A percentile compares a stretch with the other conserved stretches of the same genome.
phyloP scores from a whole-genome alignment of 352 stramenopile genomes.

The Poterioochromonas sp. region DNA sequence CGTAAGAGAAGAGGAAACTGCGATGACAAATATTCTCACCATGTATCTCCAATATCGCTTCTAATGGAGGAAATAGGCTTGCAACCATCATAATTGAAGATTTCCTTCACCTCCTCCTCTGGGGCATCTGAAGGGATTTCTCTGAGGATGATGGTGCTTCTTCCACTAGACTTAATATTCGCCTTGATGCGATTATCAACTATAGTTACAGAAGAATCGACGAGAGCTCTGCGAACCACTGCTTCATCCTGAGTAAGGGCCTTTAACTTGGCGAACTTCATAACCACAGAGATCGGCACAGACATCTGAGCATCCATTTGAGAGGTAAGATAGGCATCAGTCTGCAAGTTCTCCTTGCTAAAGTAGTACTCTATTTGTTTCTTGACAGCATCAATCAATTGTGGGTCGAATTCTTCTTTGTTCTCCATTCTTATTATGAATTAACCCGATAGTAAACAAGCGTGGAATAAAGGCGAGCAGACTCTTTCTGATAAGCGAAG shows the following conservation, averaged over 20 bases:
- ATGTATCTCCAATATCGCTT: slow-evolving; percentile 81
- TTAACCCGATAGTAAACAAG: too few relatives aligned
- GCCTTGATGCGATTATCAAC: slow-evolving; percentile 70
- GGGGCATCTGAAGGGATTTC: slow-evolving; percentile 74
- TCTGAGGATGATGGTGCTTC: slow-evolving; percentile 81
- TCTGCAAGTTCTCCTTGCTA: slow-evolving; percentile 27
- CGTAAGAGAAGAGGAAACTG: neutral
- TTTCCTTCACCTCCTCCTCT: slow-evolving; percentile 67
- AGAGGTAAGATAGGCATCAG: neutral
- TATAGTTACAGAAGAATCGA: slow-evolving; percentile 40
- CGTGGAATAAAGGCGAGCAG: too few relatives aligned
- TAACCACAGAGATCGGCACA: slow-evolving; percentile 1
- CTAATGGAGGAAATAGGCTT: slow-evolving; percentile 64
- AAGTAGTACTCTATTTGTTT: slow-evolving; percentile 34
- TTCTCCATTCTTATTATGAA: too few relatives aligned
- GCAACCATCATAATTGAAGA: slow-evolving; percentile 61
- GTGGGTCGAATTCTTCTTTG: slow-evolving; percentile 1
- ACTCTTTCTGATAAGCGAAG: too few relatives aligned
- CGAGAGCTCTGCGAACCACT: slow-evolving; percentile 38
- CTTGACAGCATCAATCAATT: neutral
- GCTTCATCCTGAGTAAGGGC: slow-evolving; percentile 42
- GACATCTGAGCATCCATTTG: slow-evolving; percentile 29
- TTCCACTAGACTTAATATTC: slow-evolving; percentile 72
- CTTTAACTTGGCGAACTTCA: slow-evolving; percentile 44
- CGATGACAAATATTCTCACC: slow-evolving; percentile 42